A percentile compares a stretch with the other conserved stretches of the same genome.
Evolutionary conservation across 345 rosid species (phyloP).

Genomic region (Salix udensis): DNA sequence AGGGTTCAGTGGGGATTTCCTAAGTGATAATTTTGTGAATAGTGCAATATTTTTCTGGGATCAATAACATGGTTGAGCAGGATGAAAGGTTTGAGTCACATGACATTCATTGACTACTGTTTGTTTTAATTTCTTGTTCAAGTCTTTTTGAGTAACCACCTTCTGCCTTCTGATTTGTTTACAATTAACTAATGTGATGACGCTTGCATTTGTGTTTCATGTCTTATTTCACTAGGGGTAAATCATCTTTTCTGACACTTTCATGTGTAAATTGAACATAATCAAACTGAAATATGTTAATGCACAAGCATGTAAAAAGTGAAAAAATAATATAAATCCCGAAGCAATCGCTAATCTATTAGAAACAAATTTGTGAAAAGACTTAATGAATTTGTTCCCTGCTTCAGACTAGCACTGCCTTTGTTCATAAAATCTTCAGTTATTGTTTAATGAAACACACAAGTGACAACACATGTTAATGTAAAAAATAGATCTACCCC

Average conservation of each 20-base stretch:
- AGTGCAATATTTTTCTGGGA: not conserved
- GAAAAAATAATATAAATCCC: not conserved
- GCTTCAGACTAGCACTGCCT: not conserved
- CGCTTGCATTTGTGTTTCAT: not conserved
- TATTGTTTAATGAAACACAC: not conserved
- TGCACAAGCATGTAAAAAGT: too few species aligned
- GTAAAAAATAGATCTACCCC: not conserved
- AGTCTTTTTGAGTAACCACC: not conserved
- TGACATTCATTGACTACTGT: not conserved
- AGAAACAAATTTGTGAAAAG: not conserved
- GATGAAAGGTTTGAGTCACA: not conserved
- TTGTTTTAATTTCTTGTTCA: not conserved
- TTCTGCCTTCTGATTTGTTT: not conserved
- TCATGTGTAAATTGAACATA: not conserved
- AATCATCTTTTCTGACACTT: not conserved
- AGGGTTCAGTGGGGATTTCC: not conserved
- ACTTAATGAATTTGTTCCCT: not conserved
- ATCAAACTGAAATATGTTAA: not conserved
- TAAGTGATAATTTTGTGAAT: not conserved
- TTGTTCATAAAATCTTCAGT: not conserved
- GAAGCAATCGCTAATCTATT: not conserved
- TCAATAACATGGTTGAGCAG: not conserved
- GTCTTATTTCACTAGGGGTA: not conserved
- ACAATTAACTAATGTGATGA: too few species aligned
- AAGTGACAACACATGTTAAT: not conserved